phyloP scores from a whole-genome alignment of 208 protist genomes.

The Trypanosoma lewisi region DNA sequence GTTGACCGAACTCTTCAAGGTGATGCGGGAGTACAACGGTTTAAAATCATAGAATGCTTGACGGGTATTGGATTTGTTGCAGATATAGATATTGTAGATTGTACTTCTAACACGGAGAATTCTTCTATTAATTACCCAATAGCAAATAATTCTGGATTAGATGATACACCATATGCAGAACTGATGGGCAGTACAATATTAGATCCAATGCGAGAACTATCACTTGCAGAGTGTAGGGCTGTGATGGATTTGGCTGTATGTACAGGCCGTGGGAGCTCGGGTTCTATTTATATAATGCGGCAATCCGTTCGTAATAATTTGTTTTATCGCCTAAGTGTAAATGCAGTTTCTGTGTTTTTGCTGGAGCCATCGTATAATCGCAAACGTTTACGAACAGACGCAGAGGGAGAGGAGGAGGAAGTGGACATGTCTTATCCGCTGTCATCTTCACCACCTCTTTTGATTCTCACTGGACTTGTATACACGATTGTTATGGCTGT shows the following conservation, averaged over 20 bases:
- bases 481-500: slow-evolving; percentile 82
- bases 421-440: background rate
- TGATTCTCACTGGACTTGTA: slow-evolving; percentile 64
- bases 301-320: slow-evolving; percentile 65
- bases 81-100: slow-evolving; percentile 61
- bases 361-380: slow-evolving; percentile 18
- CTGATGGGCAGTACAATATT: slow-evolving; percentile 59
- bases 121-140: too few relatives aligned
- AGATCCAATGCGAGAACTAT: slow-evolving; percentile 44
- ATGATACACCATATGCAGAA: slow-evolving; percentile 68
- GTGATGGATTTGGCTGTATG: slow-evolving; percentile 72
- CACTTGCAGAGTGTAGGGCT: slow-evolving; percentile 27
- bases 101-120: slow-evolving; percentile 13
- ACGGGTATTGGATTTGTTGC: slow-evolving; percentile 46
- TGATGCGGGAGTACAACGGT: slow-evolving; percentile 8
- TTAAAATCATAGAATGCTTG: slow-evolving; percentile 47
- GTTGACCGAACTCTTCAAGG: slow-evolving; percentile 19
- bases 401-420: slow-evolving; percentile 23
- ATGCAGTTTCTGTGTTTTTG: slow-evolving; percentile 79
- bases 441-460: slow-evolving; percentile 18
- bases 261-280: slow-evolving; percentile 43
- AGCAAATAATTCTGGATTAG: slow-evolving; percentile 30
- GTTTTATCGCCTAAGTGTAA: slow-evolving; percentile 54
- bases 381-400: slow-evolving; percentile 10
- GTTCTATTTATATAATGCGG: slow-evolving; percentile 60